A percentile compares a stretch with the other conserved stretches of the same genome.
phyloP scores from a whole-genome alignment of 768 basidiomycete genomes.

The Mycena chlorophos region DNA sequence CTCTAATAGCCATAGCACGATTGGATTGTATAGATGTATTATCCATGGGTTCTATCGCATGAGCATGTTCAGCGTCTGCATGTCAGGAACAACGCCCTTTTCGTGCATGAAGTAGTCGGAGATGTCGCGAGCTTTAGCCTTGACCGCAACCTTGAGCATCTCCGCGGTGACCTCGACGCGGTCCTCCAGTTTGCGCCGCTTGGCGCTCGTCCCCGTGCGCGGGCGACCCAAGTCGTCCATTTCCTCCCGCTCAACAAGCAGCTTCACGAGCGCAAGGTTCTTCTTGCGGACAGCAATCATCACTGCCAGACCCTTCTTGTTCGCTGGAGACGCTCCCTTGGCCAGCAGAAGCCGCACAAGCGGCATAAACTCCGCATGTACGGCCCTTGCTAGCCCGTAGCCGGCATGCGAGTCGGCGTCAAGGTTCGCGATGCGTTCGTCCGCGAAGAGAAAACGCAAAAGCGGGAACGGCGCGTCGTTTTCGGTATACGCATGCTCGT shows the following conservation, averaged over 20 bases:
- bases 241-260: conserved; percentile 69
- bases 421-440: conserved; percentile 41
- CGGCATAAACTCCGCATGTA: conserved; percentile 60
- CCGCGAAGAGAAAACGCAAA: conserved; percentile 55
- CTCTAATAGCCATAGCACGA: conserved; percentile 19
- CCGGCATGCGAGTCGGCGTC: conserved; percentile 71
- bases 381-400: conserved; percentile 80
- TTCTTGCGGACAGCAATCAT: conserved; percentile 72
- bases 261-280: conserved; percentile 65
- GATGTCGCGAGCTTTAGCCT: conserved; percentile 64
- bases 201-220: conserved; percentile 31
- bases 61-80: conserved; percentile 54
- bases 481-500: conserved; percentile 40
- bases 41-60: conserved; percentile 30
- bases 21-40: conserved; percentile 20
- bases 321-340: conserved; percentile 67
- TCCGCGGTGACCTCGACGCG: conserved; percentile 50
- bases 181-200: conserved; percentile 60
- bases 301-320: conserved; percentile 65
- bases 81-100: conserved; percentile 73
- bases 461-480: conserved; percentile 63
- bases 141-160: conserved; percentile 70
- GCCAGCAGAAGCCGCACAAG: conserved; percentile 72
- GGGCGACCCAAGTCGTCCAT: conserved; percentile 25
- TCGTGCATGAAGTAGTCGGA: conserved; percentile 68